Percentiles rank a stretch among this genome's conserved stretches.
Evolutionary conservation across 176 grass and related monocot genomes (phyloP).

Genomic region (Ensete glaucum): DNA sequence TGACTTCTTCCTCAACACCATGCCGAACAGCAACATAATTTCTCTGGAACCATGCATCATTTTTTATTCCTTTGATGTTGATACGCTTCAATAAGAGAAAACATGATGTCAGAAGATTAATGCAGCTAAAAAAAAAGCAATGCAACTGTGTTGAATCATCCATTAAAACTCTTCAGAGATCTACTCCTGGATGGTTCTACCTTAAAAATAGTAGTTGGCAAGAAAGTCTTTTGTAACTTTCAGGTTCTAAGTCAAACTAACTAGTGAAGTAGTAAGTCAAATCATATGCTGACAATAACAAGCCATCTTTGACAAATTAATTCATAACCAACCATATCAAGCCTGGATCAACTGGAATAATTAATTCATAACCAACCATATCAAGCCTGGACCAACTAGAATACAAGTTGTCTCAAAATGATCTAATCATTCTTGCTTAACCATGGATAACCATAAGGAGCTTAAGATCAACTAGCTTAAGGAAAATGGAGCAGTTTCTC

Average conservation of each 20-base stretch:
- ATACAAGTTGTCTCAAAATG: not conserved
- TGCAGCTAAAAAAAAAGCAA: not conserved
- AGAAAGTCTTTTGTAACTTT: not conserved
- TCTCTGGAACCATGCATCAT: conserved; percentile 68
- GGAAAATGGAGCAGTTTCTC: no score
- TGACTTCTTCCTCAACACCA: conserved; percentile 53
- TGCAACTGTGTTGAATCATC: not conserved
- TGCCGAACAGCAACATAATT: conserved; percentile 52
- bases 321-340: not conserved
- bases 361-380: not conserved
- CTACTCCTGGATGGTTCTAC: not conserved
- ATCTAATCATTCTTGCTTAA: not conserved
- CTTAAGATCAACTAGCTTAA: no score
- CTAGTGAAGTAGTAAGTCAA: not conserved
- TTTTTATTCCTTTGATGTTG: conserved; percentile 54
- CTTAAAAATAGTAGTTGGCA: not conserved
- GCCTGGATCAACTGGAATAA: not conserved
- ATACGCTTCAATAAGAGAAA: conserved; percentile 53
- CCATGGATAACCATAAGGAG: no score
- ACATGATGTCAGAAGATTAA: not conserved
- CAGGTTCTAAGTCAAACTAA: not conserved
- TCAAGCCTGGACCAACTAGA: not conserved
- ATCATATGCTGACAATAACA: not conserved
- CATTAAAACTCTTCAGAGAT: not conserved
- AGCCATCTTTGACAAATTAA: not conserved